phyloP scores from a whole-genome alignment of 108 stramenopile species.

The Skeletonema potamos region DNA sequence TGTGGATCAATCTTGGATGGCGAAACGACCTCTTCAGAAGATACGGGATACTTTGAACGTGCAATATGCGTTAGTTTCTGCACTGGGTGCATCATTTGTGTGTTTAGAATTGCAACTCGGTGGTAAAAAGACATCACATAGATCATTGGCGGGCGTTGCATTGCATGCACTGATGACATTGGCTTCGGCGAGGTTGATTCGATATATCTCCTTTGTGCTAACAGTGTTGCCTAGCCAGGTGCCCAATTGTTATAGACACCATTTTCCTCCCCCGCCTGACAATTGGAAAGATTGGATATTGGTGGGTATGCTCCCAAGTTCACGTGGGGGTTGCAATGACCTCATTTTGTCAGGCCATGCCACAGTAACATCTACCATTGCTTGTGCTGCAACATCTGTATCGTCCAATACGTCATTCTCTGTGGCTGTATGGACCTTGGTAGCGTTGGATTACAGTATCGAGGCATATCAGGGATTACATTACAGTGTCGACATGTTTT shows the following conservation, averaged over 20 bases:
- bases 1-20: slow-evolving; percentile 22
- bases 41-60: slow-evolving; percentile 68
- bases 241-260: slow-evolving; percentile 58
- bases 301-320: slow-evolving; percentile 65
- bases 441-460: slow-evolving; percentile 72
- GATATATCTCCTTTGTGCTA: slow-evolving; percentile 67
- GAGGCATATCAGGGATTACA: slow-evolving; percentile 87
- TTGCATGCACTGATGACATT: slow-evolving; percentile 60
- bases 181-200: slow-evolving; percentile 59
- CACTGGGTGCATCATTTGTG: slow-evolving; percentile 60
- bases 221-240: slow-evolving; percentile 79
- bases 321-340: slow-evolving; percentile 84
- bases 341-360: slow-evolving; percentile 85
- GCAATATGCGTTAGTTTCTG: slow-evolving; percentile 72
- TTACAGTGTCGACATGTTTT: slow-evolving; percentile 86
- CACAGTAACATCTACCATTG: slow-evolving; percentile 71
- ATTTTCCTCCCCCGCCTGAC: slow-evolving; percentile 69
- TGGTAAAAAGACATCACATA: not conserved
- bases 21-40: slow-evolving; percentile 55
- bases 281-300: slow-evolving; percentile 68
- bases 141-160: slow-evolving; percentile 59
- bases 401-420: slow-evolving; percentile 56
- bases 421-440: slow-evolving; percentile 61
- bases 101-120: slow-evolving; percentile 56
- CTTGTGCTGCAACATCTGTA: slow-evolving; percentile 60